Base-by-base conservation (phyloP, 352 stramenopile species). In the Phytophthora sp. region DNA sequence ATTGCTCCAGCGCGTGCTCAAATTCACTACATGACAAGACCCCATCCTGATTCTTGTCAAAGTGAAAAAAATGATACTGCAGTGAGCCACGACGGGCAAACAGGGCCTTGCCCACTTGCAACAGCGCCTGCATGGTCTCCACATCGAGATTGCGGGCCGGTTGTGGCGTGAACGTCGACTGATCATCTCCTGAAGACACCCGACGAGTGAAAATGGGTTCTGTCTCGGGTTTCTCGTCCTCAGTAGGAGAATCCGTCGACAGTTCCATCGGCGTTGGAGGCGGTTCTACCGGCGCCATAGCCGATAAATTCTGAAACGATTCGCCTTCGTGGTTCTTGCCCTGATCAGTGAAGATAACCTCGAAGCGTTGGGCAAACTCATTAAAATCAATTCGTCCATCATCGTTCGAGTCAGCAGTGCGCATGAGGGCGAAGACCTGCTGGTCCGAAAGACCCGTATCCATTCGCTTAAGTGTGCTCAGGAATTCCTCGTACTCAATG, bases 401-500 rank as follows among this genome's bases (percentile, higher is more conserved):
- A 57, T 97, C 88, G 69, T 98, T 96, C 26, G 90, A 93, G 64
- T 98, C 92, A 23, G 95, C 84, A 15, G 89, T 96, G 30, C 93
- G 86, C 93, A 98, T 98, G 21, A 98, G 75, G 61, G 97, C 91
- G 51, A 96, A 98, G 26, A 98, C 90, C 74, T 95, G 91, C 57
- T 94, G 82, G 57, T 97, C 91, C 29, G 89, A 94, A 7, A 98
- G 76, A 1, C 93, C 93, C 11, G 93, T 96, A 64, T 98, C 89
- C 78, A 98, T 94, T 47, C 81, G 85, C 77, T 97, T 96, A 52
- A 98, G 77, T 29, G 88, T 89, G 15, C 74, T 74, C 57, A 97
- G 84, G 66, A 98, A 98, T 76, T 98, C 93, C 15, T 98, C 91
- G 72, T 97, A 98, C 73, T 97, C 91, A 47, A 98, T 97, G 54